Evolutionary conservation across 2,329 filamentous ascomycete genomes (phyloP).

Genomic region (Sphaceloma murrayae): DNA sequence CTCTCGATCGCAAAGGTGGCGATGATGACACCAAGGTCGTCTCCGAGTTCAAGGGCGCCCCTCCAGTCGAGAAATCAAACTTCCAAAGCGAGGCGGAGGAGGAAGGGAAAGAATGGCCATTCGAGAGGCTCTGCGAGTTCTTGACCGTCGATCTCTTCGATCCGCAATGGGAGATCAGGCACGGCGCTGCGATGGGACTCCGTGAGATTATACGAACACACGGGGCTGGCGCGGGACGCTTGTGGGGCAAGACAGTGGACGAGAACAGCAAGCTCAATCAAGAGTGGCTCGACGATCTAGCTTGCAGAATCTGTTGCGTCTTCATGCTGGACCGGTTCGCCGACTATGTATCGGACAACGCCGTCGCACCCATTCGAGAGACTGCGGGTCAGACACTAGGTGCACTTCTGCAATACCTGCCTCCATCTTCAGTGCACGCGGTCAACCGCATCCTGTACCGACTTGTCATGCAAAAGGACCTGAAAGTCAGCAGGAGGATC

Average conservation of each 20-base stretch:
- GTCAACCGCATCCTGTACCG: constrained; percentile 78
- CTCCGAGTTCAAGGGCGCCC: constrained; percentile 84
- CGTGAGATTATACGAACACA: constrained; percentile 89
- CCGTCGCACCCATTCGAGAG: constrained; percentile 90
- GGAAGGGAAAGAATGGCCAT: constrained; percentile 83
- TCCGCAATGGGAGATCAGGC: constrained; percentile 84
- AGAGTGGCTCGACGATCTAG: constrained; percentile 84
- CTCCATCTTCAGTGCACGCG: constrained; percentile 65
- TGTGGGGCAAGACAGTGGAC: constrained; percentile 55
- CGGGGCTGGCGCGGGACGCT: constrained; percentile 73
- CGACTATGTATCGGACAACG: constrained; percentile 95
- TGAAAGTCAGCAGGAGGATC: constrained; percentile 60
- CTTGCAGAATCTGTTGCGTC: constrained; percentile 89
- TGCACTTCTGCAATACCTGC: constrained; percentile 75
- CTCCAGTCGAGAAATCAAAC: constrained; percentile 73
- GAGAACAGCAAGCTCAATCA: constrained; percentile 76
- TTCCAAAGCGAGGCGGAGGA: constrained; percentile 68
- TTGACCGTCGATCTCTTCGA: constrained; percentile 91
- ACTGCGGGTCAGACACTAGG: constrained; percentile 91
- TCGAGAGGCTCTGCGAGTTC: constrained; percentile 86
- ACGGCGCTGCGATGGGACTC: constrained; percentile 90
- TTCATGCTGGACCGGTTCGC: constrained; percentile 97
- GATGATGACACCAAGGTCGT: constrained; percentile 91
- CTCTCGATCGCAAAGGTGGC: constrained; percentile 63
- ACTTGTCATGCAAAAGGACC: constrained; percentile 83